Conservation (phyloP, 768 basidiomycete genomes). For the Collybia nuda region DNA sequence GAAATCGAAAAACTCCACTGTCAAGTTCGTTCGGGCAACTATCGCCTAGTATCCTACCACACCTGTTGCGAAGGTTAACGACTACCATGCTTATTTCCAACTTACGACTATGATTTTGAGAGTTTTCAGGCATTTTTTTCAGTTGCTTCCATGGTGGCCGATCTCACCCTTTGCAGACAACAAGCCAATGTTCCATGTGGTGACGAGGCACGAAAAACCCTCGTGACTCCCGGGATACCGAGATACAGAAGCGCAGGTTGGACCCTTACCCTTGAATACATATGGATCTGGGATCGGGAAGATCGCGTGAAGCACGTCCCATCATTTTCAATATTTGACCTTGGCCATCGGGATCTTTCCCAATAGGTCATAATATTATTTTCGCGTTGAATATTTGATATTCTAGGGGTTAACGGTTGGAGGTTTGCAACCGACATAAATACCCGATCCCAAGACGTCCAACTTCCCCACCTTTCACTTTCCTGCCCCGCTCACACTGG, state of each 20-base stretch:
- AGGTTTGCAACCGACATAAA: conserved; percentile 7
- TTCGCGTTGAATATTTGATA: not conserved
- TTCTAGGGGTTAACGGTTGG: conserved; percentile 6
- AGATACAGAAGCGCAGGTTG: too few species aligned
- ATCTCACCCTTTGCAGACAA: not conserved
- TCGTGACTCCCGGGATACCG: not conserved
- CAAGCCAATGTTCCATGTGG: not conserved
- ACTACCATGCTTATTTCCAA: too few species aligned
- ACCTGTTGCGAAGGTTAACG: too few species aligned
- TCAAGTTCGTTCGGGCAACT: too few species aligned
- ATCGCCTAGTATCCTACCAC: too few species aligned
- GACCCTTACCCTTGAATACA: too few species aligned
- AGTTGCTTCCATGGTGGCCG: not conserved
- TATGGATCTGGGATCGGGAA: conserved; percentile 3
- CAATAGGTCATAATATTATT: not conserved
- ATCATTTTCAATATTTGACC: conserved; percentile 9
- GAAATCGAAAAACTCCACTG: too few species aligned
- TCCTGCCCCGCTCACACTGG: conserved; percentile 5
- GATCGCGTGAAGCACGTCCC: conserved; percentile 2
- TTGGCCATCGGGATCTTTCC: conserved; percentile 1
- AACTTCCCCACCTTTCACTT: conserved; percentile 5
- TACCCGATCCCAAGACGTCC: not conserved
- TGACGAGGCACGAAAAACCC: not conserved
- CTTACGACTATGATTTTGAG: not conserved
- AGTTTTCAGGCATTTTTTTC: not conserved